Percentiles rank a stretch among this genome's conserved stretches.
These are phyloP conservation scores for Sugiyamaella novakii DNA, from an alignment of 1,139 yeast species.

Conservation along the genomic window DNA sequence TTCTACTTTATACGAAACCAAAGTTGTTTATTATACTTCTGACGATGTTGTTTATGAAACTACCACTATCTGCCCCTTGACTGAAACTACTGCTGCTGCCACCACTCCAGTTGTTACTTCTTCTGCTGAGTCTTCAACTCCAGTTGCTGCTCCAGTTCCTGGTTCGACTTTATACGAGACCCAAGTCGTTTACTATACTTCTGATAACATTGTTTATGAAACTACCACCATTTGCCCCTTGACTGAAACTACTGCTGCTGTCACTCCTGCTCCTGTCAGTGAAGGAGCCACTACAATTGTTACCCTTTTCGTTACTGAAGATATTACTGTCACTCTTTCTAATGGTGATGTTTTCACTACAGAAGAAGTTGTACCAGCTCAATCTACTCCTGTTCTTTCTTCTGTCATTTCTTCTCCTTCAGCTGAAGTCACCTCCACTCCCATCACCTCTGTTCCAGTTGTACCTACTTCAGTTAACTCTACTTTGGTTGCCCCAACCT, in stretches of 20 bases:
- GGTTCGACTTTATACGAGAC: slow-evolving; percentile 13
- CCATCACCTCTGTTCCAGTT: slow-evolving; percentile 6
- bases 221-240: slow-evolving; percentile 19
- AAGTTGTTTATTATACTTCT: slow-evolving; percentile 15
- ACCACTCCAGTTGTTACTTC: slow-evolving; percentile 5
- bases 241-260: slow-evolving; percentile 18
- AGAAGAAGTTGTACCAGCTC: slow-evolving; percentile 18
- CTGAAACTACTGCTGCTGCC: slow-evolving; percentile 14
- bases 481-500: background rate
- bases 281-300: slow-evolving; percentile 9
- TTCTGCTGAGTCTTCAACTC: slow-evolving; percentile 2
- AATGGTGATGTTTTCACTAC: slow-evolving; percentile 14
- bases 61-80: slow-evolving; percentile 20
- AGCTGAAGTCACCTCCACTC: slow-evolving; percentile 2
- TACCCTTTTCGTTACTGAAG: slow-evolving; percentile 16
- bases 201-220: slow-evolving; percentile 9
- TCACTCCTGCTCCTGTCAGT: slow-evolving; percentile 10
- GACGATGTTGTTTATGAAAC: slow-evolving; percentile 17
- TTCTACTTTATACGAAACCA: slow-evolving; percentile 15
- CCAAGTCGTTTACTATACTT: slow-evolving; percentile 12
- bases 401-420: slow-evolving; percentile 7
- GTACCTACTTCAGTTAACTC: slow-evolving; percentile 9
- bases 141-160: slow-evolving; percentile 13
- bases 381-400: slow-evolving; percentile 4
- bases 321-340: slow-evolving; percentile 14